Conservation (phyloP, 805 yeast species). For the Tetrapisispora nanseiensis region DNA sequence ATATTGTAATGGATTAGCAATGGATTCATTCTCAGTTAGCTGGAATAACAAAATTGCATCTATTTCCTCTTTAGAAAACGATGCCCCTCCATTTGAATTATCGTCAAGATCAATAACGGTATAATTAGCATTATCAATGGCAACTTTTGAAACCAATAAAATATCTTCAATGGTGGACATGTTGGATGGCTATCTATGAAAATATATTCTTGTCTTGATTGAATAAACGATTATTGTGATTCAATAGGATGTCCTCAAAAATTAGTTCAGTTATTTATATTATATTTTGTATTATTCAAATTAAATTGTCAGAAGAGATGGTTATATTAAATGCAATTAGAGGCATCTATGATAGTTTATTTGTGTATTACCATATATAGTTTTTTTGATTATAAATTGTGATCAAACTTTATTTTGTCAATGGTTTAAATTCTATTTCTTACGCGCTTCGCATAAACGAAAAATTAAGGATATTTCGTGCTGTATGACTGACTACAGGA, state of each 20-base stretch:
- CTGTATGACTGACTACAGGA: background rate
- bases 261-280: background rate
- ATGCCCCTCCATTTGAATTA: conserved; percentile 5
- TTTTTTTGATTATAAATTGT: no score
- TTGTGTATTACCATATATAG: no score
- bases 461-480: conserved; percentile 1
- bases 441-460: background rate
- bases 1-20: conserved; percentile 20
- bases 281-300: no score
- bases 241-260: background rate
- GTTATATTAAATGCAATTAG: no score
- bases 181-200: background rate
- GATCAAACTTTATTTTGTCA: no score
- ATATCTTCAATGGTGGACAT: conserved; percentile 23
- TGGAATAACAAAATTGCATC: conserved; percentile 26
- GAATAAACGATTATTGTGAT: no score
- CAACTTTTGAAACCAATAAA: conserved; percentile 16
- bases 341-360: no score
- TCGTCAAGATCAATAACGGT: conserved; percentile 12
- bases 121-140: conserved; percentile 8
- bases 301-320: no score
- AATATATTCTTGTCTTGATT: no score
- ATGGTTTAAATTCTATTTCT: no score
- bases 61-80: conserved; percentile 9
- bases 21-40: conserved; percentile 24